Evolutionary conservation across 768 basidiomycete species (phyloP).

Genomic region (Porpolomopsis calyptriformis): DNA sequence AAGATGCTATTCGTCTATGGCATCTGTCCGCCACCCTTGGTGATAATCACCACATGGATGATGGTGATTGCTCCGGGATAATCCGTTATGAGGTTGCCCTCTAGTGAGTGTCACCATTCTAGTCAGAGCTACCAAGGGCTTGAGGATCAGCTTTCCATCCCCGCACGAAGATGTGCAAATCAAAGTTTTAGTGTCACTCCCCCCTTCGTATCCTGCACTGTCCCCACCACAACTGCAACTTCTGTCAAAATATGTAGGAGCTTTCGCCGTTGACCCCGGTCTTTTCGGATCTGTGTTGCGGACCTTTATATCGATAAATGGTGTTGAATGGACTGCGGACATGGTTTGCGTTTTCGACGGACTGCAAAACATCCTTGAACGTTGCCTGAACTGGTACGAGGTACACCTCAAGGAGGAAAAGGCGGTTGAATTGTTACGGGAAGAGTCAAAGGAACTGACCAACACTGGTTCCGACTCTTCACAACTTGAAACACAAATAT

Average conservation of each 20-base stretch:
- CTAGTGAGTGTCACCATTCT: constrained; percentile 36
- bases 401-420: constrained; percentile 49
- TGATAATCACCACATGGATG: constrained; percentile 3
- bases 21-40: constrained; percentile 15
- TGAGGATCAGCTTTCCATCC: constrained; percentile 37
- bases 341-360: constrained; percentile 83
- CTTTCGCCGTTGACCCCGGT: constrained; percentile 60
- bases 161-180: constrained; percentile 43
- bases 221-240: constrained; percentile 77
- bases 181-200: constrained; percentile 48
- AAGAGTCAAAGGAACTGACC: constrained; percentile 31
- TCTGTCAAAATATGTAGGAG: constrained; percentile 72
- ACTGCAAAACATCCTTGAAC: constrained; percentile 62
- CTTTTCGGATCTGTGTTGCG: constrained; percentile 72
- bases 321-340: constrained; percentile 68
- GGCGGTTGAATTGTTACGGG: constrained; percentile 44
- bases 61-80: constrained; percentile 22
- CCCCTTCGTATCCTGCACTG: constrained; percentile 50
- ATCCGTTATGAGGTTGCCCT: constrained; percentile 58
- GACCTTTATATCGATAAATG: constrained; percentile 68
- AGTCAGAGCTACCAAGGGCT: constrained; percentile 3
- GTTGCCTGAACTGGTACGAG: constrained; percentile 59
- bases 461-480: constrained; percentile 7
- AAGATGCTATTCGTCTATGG: constrained; percentile 54
- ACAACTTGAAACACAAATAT: constrained; percentile 2